A percentile compares a stretch with the other conserved stretches of the same genome.
phyloP scores from a whole-genome alignment of 371 early-diverging fungal genomes.

The Mucor saturninus region DNA sequence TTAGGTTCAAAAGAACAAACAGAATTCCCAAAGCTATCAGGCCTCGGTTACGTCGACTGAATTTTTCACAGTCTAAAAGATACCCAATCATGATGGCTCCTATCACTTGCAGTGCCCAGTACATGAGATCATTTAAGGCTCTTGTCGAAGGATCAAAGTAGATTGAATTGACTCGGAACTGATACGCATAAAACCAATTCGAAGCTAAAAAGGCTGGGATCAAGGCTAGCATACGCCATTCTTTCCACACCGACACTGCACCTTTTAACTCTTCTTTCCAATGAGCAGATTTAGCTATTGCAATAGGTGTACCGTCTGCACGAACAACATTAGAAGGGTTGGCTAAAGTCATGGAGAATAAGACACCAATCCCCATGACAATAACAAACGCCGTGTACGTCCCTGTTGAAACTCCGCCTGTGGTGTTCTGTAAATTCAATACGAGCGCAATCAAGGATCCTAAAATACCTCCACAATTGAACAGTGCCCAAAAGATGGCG shows the following conservation, averaged over 20 bases:
- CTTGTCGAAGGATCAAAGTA: slow-evolving; percentile 67
- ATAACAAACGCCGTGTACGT: slow-evolving; percentile 73
- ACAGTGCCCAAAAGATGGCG: slow-evolving; percentile 79
- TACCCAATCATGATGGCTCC: slow-evolving; percentile 59
- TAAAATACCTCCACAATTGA: slow-evolving; percentile 81
- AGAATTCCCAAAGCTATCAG: slow-evolving; percentile 53
- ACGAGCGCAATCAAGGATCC: slow-evolving; percentile 74
- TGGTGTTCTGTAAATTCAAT: slow-evolving; percentile 59
- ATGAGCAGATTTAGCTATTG: slow-evolving; percentile 51
- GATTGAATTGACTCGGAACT: slow-evolving; percentile 50
- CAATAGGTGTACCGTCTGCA: slow-evolving; percentile 66
- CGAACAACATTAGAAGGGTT: slow-evolving; percentile 65
- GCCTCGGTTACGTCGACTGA: slow-evolving; percentile 59
- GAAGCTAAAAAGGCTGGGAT: slow-evolving; percentile 74
- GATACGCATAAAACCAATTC: slow-evolving; percentile 82
- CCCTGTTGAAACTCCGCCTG: slow-evolving; percentile 54
- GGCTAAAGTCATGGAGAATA: slow-evolving; percentile 56
- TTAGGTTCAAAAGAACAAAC: slow-evolving; percentile 52
- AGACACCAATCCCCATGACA: slow-evolving; percentile 66
- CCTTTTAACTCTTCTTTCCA: slow-evolving; percentile 64
- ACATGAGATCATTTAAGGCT: slow-evolving; percentile 69
- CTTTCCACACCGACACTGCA: slow-evolving; percentile 64
- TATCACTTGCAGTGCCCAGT: slow-evolving; percentile 75
- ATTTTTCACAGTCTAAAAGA: slow-evolving; percentile 55
- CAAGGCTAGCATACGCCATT: slow-evolving; percentile 65